Conservation (phyloP, 768 basidiomycete genomes). For the Macrolepiota dolichaula region DNA sequence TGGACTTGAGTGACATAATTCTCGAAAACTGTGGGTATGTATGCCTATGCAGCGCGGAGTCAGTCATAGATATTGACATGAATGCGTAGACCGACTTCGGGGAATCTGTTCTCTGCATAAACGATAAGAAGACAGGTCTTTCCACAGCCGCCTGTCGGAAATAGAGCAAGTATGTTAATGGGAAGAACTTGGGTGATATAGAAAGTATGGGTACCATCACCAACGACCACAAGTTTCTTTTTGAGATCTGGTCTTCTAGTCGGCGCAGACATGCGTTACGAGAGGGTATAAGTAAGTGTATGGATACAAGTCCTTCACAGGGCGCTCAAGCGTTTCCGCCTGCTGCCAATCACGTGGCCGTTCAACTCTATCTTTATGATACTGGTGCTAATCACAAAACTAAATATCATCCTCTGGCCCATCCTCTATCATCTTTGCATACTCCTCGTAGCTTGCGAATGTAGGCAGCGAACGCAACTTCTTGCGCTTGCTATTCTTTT, state of each 20-base stretch:
- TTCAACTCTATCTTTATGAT: background rate
- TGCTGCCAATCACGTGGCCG: background rate
- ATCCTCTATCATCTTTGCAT: constrained; percentile 81
- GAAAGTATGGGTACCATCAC: constrained; percentile 55
- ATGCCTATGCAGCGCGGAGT: constrained; percentile 52
- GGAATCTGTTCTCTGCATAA: constrained; percentile 94
- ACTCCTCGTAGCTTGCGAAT: constrained; percentile 87
- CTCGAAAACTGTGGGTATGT: constrained; percentile 92
- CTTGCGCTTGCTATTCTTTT: constrained; percentile 52
- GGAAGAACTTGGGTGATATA: background rate
- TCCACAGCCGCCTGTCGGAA: constrained; percentile 68
- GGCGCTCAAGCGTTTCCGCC: background rate
- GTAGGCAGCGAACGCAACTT: constrained; percentile 68
- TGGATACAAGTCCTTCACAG: constrained; percentile 15
- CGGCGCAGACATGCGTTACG: constrained; percentile 7
- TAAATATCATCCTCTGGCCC: constrained; percentile 65
- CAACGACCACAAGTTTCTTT: constrained; percentile 85
- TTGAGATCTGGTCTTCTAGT: constrained; percentile 70
- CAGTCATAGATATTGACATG: background rate
- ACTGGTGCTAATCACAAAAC: background rate
- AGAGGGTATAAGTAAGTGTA: constrained; percentile 25
- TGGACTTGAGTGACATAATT: constrained; percentile 88
- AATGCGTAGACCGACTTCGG: constrained; percentile 59
- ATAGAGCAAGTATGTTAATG: constrained; percentile 15
- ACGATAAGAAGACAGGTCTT: constrained; percentile 97